Conservation (phyloP, 2,329 filamentous ascomycete genomes). For the Botryotinia globosa region DNA sequence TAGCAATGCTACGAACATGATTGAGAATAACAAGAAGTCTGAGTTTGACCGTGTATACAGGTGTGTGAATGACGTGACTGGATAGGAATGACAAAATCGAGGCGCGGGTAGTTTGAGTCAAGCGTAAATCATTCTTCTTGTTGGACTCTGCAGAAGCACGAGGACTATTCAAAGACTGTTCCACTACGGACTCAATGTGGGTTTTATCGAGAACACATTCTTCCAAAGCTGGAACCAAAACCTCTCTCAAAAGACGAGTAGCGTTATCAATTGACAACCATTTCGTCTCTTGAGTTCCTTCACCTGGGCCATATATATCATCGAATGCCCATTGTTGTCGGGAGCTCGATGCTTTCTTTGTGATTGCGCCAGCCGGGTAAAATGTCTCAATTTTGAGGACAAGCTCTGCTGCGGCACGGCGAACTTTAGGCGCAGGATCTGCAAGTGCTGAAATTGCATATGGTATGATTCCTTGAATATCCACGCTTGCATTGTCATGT, state of each 20-base stretch:
- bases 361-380: constrained; percentile 44
- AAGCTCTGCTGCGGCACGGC: constrained; percentile 70
- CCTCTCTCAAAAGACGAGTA: constrained; percentile 59
- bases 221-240: constrained; percentile 74
- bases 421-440: constrained; percentile 73
- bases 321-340: constrained; percentile 56
- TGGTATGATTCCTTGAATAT: constrained; percentile 79
- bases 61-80: constrained; percentile 67
- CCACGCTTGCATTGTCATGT: constrained; percentile 49
- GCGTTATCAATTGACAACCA: constrained; percentile 59
- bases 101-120: constrained; percentile 60
- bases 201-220: constrained; percentile 79
- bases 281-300: constrained; percentile 47
- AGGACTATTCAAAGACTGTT: constrained; percentile 55
- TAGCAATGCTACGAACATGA: constrained; percentile 68
- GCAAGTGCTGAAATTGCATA: constrained; percentile 73
- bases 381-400: constrained; percentile 54
- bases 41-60: constrained; percentile 66
- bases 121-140: constrained; percentile 46
- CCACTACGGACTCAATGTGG: constrained; percentile 65
- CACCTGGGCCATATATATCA: constrained; percentile 60
- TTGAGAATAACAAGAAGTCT: constrained; percentile 70
- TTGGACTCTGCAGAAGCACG: constrained; percentile 40
- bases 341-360: constrained; percentile 43
- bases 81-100: constrained; percentile 70